Base-by-base conservation (phyloP, 73 alveolate genomes). In the Stentor coeruleus region DNA sequence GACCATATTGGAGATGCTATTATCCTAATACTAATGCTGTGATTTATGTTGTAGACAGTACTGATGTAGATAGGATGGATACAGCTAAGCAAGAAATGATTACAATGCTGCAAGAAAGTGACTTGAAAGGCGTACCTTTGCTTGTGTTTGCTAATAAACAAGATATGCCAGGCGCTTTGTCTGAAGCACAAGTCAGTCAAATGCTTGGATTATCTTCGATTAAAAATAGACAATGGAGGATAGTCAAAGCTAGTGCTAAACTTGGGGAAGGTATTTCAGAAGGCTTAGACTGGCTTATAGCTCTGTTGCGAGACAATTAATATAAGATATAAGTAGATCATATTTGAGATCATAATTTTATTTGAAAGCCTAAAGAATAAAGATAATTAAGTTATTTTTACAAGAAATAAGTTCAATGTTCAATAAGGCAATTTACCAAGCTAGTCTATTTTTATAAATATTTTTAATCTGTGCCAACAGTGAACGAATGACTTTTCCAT, bases 1-100 rank as follows among this genome's bases (percentile, higher is more conserved):
- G 97, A 74, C 91, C 92, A 36, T 89, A 92, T 58, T 96, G 98
- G 98, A 93, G 88, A 72, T 95, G 94, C 72, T 94, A 96, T 77
- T 94, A 87, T 83, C 94, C 96, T 39, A 88, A 88, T 41, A 92
- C 95, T 38, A 90, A 94, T 74, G 95, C 92, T 28, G 81, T 93
- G 3, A 84, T 93, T 2, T 93, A 85, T 74, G 98, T 93, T 1
- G 82, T 93, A 2, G 98, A 93, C 85, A 84, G 93, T 74, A 38
- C 93, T 3, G 98, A 93, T 75, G 59, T 38, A 36, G 91, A 89
- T 1, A 83, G 95, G 38, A 74, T 93, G 3, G 59, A 72, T 0
- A 15, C 39, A 37, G 96, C 93, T 3, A 92, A 88, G 59, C 30
- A 74, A 74, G 98, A 93, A 75, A 85, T 96, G 59, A 84, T 81